Percentiles rank a stretch among this genome's conserved stretches.
phyloP scores from a whole-genome alignment of 768 basidiomycete species.

The Phaeotremella fagi region DNA sequence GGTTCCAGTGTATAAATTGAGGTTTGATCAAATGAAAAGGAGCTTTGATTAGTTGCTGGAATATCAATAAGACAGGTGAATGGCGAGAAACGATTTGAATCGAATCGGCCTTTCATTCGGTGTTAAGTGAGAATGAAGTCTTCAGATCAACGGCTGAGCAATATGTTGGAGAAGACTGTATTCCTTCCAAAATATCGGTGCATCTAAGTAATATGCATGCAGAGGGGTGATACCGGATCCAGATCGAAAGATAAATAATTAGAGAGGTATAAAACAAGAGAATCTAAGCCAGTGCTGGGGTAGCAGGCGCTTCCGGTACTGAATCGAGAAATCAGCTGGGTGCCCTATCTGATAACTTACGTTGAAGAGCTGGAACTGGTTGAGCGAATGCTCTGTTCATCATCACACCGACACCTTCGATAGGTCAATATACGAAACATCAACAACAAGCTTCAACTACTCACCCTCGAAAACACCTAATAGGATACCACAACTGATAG shows the following conservation, averaged over 20 bases:
- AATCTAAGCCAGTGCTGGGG: constrained; percentile 8
- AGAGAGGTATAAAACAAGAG: background rate
- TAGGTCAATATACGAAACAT: constrained; percentile 54
- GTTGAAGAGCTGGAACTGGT: constrained; percentile 46
- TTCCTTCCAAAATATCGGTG: too few relatives aligned
- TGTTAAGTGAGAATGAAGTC: too few relatives aligned
- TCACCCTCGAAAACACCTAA: constrained; percentile 58
- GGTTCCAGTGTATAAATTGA: too few relatives aligned
- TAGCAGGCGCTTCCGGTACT: constrained; percentile 25
- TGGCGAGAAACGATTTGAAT: too few relatives aligned
- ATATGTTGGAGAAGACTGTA: too few relatives aligned
- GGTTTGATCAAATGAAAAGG: too few relatives aligned
- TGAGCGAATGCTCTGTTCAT: constrained; percentile 70
- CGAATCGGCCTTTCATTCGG: too few relatives aligned
- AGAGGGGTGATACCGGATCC: constrained; percentile 1
- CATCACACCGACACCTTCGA: constrained; percentile 87
- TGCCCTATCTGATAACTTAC: constrained; percentile 20
- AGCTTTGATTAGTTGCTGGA: too few relatives aligned
- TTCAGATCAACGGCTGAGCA: too few relatives aligned
- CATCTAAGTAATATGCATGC: constrained; percentile 6
- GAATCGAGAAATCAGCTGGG: background rate
- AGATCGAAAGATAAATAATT: background rate
- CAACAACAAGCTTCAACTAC: background rate
- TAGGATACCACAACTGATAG: constrained; percentile 90
- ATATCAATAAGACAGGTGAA: too few relatives aligned